Evolutionary conservation across 2,329 filamentous ascomycete species (phyloP).

Genomic region (Hymenoscyphus albidus): DNA sequence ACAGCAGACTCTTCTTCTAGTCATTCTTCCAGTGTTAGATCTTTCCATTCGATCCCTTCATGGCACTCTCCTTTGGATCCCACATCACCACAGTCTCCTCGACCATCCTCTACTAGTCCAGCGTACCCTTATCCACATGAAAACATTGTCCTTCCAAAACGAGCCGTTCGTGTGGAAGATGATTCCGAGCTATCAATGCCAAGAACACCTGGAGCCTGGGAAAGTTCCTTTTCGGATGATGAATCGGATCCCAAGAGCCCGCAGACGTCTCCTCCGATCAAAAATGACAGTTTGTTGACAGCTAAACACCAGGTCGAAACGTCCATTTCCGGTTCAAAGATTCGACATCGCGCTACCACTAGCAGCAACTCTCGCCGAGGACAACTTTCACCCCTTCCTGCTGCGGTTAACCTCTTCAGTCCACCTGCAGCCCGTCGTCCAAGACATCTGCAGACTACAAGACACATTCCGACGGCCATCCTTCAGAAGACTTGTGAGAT

Average conservation of each 20-base stretch:
- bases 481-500: slow-evolving; percentile 74
- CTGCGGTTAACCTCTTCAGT: slow-evolving; percentile 62
- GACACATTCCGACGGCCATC: slow-evolving; percentile 58
- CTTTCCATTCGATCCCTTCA: slow-evolving; percentile 52
- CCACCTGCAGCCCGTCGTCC: slow-evolving; percentile 41
- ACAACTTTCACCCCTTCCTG: slow-evolving; percentile 63
- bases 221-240: slow-evolving; percentile 12
- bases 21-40: slow-evolving; percentile 48
- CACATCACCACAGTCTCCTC: slow-evolving; percentile 44
- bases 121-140: slow-evolving; percentile 41
- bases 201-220: slow-evolving; percentile 27
- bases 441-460: slow-evolving; percentile 43
- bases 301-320: slow-evolving; percentile 39
- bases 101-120: slow-evolving; percentile 37
- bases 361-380: slow-evolving; percentile 49
- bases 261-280: slow-evolving; percentile 32
- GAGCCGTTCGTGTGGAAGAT: slow-evolving; percentile 31
- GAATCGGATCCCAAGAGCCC: slow-evolving; percentile 16
- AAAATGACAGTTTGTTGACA: slow-evolving; percentile 44
- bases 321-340: slow-evolving; percentile 29
- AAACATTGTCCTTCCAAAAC: slow-evolving; percentile 38
- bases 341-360: slow-evolving; percentile 54
- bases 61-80: slow-evolving; percentile 47
- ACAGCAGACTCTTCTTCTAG: slow-evolving; percentile 31
- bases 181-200: slow-evolving; percentile 35